Conservation (phyloP, 495 filamentous ascomycete species). For the Tetracladium marchalianum region DNA sequence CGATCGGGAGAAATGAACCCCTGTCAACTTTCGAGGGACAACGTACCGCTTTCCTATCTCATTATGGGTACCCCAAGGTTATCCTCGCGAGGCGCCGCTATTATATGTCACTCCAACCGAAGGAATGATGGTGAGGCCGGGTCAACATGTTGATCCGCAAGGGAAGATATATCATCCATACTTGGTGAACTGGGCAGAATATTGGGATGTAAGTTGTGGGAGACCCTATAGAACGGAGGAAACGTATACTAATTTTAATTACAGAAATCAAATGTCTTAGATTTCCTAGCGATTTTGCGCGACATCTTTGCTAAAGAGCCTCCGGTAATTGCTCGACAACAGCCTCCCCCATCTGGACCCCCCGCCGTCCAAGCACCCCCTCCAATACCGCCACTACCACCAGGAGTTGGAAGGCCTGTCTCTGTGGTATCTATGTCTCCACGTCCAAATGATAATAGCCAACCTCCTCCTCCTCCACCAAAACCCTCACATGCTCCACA, state of each 20-base stretch:
- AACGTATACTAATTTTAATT: slow-evolving; percentile 15
- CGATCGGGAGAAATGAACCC: no score
- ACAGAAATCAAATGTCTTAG: slow-evolving; percentile 71
- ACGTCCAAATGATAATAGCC: slow-evolving; percentile 7
- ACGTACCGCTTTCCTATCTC: slow-evolving; percentile 87
- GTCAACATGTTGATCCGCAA: slow-evolving; percentile 92
- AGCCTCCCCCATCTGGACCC: slow-evolving; percentile 31
- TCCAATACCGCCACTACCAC: slow-evolving; percentile 60
- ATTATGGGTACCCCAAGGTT: slow-evolving; percentile 92
- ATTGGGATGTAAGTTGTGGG: slow-evolving; percentile 71
- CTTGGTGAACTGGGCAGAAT: slow-evolving; percentile 75
- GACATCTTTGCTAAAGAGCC: slow-evolving; percentile 93
- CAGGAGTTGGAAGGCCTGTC: slow-evolving; percentile 36
- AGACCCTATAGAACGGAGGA: neutral
- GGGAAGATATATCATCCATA: slow-evolving; percentile 95
- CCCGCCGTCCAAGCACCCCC: slow-evolving; percentile 44
- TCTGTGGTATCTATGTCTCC: slow-evolving; percentile 14
- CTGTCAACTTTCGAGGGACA: slow-evolving; percentile 77
- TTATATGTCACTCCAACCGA: slow-evolving; percentile 81
- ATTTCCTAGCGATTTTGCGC: slow-evolving; percentile 72
- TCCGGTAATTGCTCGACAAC: slow-evolving; percentile 69
- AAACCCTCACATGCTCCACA: slow-evolving; percentile 12
- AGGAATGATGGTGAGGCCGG: slow-evolving; percentile 81
- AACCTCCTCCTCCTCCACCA: slow-evolving; percentile 32
- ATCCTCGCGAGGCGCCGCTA: slow-evolving; percentile 76